Conservation (phyloP, 129 eudicot genomes). For the Kitagawia praeruptora region DNA sequence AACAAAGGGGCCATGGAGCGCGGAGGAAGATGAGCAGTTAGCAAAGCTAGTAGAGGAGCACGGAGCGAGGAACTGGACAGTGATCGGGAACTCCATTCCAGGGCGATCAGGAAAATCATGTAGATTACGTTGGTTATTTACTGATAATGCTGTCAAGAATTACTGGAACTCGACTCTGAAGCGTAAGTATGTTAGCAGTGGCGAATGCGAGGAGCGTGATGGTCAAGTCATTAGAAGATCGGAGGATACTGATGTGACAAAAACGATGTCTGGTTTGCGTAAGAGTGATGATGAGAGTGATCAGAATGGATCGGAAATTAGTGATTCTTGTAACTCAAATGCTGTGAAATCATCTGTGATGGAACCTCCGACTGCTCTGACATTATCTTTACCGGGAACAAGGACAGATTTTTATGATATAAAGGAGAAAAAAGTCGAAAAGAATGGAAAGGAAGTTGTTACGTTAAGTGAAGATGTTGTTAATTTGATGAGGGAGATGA, state of each 20-base stretch:
- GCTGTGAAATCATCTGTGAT: not conserved
- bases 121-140: conserved; percentile 17
- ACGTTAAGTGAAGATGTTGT: conserved; percentile 1
- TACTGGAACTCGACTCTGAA: conserved; percentile 22
- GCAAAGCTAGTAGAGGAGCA: conserved; percentile 9
- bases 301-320: conserved; percentile 10
- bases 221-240: not conserved
- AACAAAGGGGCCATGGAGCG: conserved; percentile 21
- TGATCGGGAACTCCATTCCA: conserved; percentile 14
- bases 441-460: not conserved
- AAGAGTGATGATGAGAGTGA: not conserved
- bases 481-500: conserved; percentile 16
- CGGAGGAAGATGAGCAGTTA: conserved; percentile 14
- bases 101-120: conserved; percentile 24
- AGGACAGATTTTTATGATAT: not conserved
- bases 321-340: not conserved
- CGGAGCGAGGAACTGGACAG: conserved; percentile 16
- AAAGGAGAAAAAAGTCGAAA: not conserved
- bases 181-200: not conserved
- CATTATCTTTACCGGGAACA: conserved; percentile 18
- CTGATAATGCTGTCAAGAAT: conserved; percentile 19
- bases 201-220: not conserved
- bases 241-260: not conserved
- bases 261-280: not conserved
- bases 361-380: conserved; percentile 14